phyloP scores from a whole-genome alignment of 2,329 filamentous ascomycete species.

The Triangularia setosa region DNA sequence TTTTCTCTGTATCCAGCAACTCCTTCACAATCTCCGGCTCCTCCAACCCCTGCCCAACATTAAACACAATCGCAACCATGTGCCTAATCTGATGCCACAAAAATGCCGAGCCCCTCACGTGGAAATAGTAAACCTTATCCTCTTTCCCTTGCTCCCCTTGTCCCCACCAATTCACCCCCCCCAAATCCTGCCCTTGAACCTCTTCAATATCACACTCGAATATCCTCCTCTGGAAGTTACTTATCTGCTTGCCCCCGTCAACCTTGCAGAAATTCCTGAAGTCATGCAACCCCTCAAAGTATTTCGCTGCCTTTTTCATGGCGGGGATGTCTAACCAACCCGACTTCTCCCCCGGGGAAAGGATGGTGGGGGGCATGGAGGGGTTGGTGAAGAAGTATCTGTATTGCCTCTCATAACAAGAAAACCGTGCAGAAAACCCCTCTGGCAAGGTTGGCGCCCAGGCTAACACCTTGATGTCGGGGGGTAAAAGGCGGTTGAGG shows the following conservation, averaged over 20 bases:
- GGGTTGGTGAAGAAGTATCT: slow-evolving; percentile 98
- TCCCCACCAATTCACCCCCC: slow-evolving; percentile 51
- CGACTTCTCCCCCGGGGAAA: slow-evolving; percentile 44
- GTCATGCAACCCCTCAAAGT: slow-evolving; percentile 81
- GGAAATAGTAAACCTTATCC: slow-evolving; percentile 86
- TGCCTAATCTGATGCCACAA: slow-evolving; percentile 97
- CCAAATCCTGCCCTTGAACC: slow-evolving; percentile 48
- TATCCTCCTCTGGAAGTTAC: slow-evolving; percentile 75
- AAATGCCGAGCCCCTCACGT: slow-evolving; percentile 86
- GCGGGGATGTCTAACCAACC: slow-evolving; percentile 84
- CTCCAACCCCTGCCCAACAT: slow-evolving; percentile 86
- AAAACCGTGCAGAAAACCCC: slow-evolving; percentile 86
- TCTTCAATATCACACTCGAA: slow-evolving; percentile 76
- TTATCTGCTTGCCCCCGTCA: slow-evolving; percentile 83
- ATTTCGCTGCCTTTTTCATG: slow-evolving; percentile 78
- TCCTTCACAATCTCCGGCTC: slow-evolving; percentile 65
- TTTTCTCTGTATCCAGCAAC: slow-evolving; percentile 67
- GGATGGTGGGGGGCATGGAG: slow-evolving; percentile 64
- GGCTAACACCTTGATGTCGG: slow-evolving; percentile 84
- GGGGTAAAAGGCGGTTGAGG: slow-evolving; percentile 81
- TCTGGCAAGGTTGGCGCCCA: slow-evolving; percentile 83
- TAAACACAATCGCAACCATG: slow-evolving; percentile 89
- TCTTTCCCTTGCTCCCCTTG: slow-evolving; percentile 42
- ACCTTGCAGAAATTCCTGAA: slow-evolving; percentile 98
- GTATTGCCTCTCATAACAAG: slow-evolving; percentile 86